A percentile compares a stretch with the other conserved stretches of the same genome.
Evolutionary conservation across 306 rosid genomes (phyloP).

Genomic region (Vicia faba): DNA sequence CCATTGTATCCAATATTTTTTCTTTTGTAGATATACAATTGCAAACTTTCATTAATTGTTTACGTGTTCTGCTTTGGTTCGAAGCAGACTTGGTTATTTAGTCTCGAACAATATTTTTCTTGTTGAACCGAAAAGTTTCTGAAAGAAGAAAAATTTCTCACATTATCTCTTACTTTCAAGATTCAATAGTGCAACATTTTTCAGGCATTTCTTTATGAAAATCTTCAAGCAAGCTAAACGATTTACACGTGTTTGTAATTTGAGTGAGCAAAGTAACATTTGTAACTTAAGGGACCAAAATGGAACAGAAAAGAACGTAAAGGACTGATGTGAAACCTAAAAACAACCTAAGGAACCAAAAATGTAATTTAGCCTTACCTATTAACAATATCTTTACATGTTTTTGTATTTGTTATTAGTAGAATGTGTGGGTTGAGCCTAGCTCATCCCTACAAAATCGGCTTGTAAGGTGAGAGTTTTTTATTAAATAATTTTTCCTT

Average conservation of each 20-base stretch:
- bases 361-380: too few relatives aligned
- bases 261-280: too few relatives aligned
- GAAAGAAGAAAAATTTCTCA: background rate
- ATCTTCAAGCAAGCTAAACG: background rate
- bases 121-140: slow-evolving; percentile 2
- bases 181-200: slow-evolving; percentile 2
- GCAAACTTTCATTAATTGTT: slow-evolving; percentile 4
- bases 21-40: slow-evolving; percentile 1
- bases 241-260: background rate
- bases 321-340: too few relatives aligned
- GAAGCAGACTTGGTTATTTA: slow-evolving; percentile 4
- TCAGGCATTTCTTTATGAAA: background rate
- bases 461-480: background rate
- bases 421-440: background rate
- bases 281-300: too few relatives aligned
- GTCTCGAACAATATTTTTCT: background rate
- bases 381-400: too few relatives aligned
- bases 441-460: background rate
- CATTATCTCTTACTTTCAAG: slow-evolving; percentile 10
- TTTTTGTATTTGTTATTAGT: background rate
- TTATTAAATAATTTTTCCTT: background rate
- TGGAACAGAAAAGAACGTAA: background rate
- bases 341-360: too few relatives aligned
- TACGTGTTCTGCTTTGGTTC: background rate
- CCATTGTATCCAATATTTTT: background rate